Base-by-base conservation (phyloP, 169 alveolate genomes). In the Plasmodium vivax region DNA sequence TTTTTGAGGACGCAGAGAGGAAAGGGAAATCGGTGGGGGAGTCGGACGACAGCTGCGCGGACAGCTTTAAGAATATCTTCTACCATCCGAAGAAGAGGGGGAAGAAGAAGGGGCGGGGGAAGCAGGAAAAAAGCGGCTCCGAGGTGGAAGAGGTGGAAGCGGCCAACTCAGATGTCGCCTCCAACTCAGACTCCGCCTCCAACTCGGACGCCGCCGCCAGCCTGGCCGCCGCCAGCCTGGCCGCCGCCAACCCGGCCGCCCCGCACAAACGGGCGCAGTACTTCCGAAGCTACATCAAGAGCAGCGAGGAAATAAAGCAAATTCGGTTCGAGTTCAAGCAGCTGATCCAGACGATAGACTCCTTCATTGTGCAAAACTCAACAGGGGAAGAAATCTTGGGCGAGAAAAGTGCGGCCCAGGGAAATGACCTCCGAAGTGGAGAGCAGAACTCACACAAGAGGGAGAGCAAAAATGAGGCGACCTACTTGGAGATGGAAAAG, bases 331-430 rank as follows among this genome's bases (percentile, higher is more conserved):
- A 87, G 68, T 87, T 54, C 68, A 87, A 87, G 82, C 8, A 38
- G 27, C 41, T 77, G 38, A 87, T 87, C 14, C 51, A 56, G 14
- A 34, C 82, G n/a, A 75, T 87, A 54, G 93, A 87, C 45, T 19
- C 93, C 62, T 87, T 56, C 62, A 87, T 87, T 27, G 83, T 75
- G 16, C 71, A 87, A 19, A 87, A 51, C 36, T 34, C 82, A 87
- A 87, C 79, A 45, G 58, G 43, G 1, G 38, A 68, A 3, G 81
- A 75, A 19, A 6, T 43, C 12, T 3, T 32, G 6, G 23, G 27
- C 10, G 62, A 14, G 38, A 54, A 84, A 38, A 19, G 16, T 32
- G 34, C 38, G 16, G 3, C 8, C 36, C 41, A 73, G n/a, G 23
- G 19, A 3, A 9, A 27, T n/a, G 36, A 84, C 19, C 36, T 30